Percentiles rank a stretch among this genome's conserved stretches.
Evolutionary conservation across 2,329 filamentous ascomycete species (phyloP).

Genomic region (Annulohypoxylon truncatum): DNA sequence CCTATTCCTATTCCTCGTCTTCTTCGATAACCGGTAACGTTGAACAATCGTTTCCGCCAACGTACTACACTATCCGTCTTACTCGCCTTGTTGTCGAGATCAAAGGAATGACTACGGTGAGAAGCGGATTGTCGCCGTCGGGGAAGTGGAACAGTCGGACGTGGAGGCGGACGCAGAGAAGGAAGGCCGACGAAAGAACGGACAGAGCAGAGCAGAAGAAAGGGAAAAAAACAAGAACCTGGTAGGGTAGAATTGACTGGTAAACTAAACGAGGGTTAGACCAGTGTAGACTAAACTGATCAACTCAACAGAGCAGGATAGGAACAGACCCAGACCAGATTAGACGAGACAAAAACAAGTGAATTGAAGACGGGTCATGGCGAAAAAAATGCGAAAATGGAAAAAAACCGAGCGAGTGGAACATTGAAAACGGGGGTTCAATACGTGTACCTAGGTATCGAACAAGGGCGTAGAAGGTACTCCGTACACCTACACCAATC

Average conservation of each 20-base stretch:
- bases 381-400: slow-evolving; percentile 37
- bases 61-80: slow-evolving; percentile 1
- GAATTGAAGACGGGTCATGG: slow-evolving; percentile 21
- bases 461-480: too few relatives aligned
- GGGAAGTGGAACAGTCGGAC: slow-evolving; percentile 22
- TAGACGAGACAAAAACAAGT: slow-evolving; percentile 26
- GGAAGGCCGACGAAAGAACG: slow-evolving; percentile 12
- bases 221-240: slow-evolving; percentile 12
- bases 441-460: neutral
- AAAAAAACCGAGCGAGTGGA: slow-evolving; percentile 41
- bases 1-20: neutral
- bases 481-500: too few relatives aligned
- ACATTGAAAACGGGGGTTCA: slow-evolving; percentile 29
- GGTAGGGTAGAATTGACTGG: neutral
- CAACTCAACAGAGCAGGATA: slow-evolving; percentile 16
- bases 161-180: slow-evolving; percentile 6
- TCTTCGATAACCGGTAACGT: neutral
- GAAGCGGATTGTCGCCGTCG: slow-evolving; percentile 1
- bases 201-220: slow-evolving; percentile 3
- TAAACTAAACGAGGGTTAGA: slow-evolving; percentile 26
- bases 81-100: slow-evolving; percentile 3
- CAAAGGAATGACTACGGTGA: slow-evolving; percentile 43
- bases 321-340: slow-evolving; percentile 20
- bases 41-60: neutral
- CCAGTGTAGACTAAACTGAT: slow-evolving; percentile 1